These are phyloP conservation scores for Patellifolia procumbens DNA, from an alignment of 179 eudicot species.

Conservation along the genomic window DNA sequence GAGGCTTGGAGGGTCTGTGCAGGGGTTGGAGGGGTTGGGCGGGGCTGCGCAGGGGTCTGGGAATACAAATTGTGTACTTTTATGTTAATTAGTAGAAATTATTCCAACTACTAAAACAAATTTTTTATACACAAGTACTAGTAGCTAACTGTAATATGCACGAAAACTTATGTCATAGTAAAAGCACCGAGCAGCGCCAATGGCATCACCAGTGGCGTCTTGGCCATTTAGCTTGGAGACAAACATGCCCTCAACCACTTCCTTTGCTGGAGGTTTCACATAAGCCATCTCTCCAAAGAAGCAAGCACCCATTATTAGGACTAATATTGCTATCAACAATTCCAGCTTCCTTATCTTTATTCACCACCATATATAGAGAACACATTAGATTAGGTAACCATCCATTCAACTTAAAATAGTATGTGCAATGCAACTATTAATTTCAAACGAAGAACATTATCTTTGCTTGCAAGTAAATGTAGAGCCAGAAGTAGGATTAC, in stretches of 20 bases:
- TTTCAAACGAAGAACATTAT: neutral
- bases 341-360: constrained; percentile 82
- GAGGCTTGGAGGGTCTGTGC: no score
- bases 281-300: constrained; percentile 72
- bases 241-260: constrained; percentile 69
- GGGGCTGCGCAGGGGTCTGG: no score
- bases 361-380: neutral
- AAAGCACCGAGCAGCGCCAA: constrained; percentile 84
- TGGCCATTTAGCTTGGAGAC: constrained; percentile 62
- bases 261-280: constrained; percentile 62
- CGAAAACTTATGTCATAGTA: constrained; percentile 70
- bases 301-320: constrained; percentile 80
- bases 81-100: no score
- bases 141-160: neutral
- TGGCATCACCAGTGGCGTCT: constrained; percentile 72
- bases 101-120: no score
- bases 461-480: neutral
- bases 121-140: no score
- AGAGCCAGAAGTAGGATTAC: constrained; percentile 34
- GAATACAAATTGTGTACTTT: no score
- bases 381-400: no score
- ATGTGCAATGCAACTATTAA: no score
- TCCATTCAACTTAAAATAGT: no score
- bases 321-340: constrained; percentile 55
- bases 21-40: no score